A percentile compares a stretch with the other conserved stretches of the same genome.
These are phyloP conservation scores for Aristolochia fimbriata DNA, from an alignment of 164 flowering plant genomes.

Conservation along the genomic window DNA sequence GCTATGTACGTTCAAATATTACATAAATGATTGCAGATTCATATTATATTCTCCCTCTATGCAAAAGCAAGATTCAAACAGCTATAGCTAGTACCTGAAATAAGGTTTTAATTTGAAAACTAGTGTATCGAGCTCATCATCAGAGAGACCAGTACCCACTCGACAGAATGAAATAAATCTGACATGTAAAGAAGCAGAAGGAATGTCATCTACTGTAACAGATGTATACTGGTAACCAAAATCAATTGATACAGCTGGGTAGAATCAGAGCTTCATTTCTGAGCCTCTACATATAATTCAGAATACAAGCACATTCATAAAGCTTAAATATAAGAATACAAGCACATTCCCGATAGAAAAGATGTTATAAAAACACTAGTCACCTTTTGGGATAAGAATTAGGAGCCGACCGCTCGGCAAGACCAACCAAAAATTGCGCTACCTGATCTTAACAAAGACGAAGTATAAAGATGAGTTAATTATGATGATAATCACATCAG, in stretches of 20 bases:
- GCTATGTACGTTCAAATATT: too few relatives aligned
- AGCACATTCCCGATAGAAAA: not conserved
- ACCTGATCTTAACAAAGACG: conserved; percentile 32
- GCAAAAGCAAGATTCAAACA: too few relatives aligned
- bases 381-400: conserved; percentile 64
- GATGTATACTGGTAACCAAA: not conserved
- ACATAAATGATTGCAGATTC: too few relatives aligned
- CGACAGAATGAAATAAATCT: conserved; percentile 92
- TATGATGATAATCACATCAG: not conserved
- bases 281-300: too few relatives aligned
- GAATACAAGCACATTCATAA: too few relatives aligned
- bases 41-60: too few relatives aligned
- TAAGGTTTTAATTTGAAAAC: conserved; percentile 81
- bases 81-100: conserved; percentile 42
- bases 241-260: too few relatives aligned
- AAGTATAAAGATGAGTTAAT: not conserved
- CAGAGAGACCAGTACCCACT: conserved; percentile 93
- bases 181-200: conserved; percentile 13
- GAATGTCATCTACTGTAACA: not conserved
- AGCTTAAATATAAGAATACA: too few relatives aligned
- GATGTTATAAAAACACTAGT: not conserved
- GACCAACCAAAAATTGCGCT: conserved; percentile 90
- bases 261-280: too few relatives aligned
- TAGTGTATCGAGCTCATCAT: conserved; percentile 78
- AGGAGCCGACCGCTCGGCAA: conserved; percentile 65